These are phyloP conservation scores for Aspergillus sp. DNA, from an alignment of 2,329 filamentous ascomycete species.

Conservation along the genomic window DNA sequence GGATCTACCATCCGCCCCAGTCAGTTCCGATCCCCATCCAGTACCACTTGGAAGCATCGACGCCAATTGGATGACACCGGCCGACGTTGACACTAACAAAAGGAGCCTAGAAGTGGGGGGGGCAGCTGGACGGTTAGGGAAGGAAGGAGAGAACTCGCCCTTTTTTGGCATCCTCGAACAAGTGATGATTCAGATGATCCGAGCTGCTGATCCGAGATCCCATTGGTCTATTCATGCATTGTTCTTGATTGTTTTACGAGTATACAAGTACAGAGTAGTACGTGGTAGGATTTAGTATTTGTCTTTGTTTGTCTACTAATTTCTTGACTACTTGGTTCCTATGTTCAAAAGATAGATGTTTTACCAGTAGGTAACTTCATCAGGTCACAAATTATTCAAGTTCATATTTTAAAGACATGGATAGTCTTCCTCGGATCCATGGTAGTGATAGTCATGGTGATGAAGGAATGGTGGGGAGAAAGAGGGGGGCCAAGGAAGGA, in stretches of 20 bases:
- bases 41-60: not conserved
- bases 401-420: not conserved
- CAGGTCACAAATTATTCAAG: no score
- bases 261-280: not conserved
- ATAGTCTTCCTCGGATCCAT: slow-evolving; percentile 10
- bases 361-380: no score
- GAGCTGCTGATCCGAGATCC: slow-evolving; percentile 10
- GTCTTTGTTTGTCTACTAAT: no score
- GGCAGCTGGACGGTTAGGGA: slow-evolving; percentile 12
- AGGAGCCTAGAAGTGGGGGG: slow-evolving; percentile 21
- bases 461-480: slow-evolving; percentile 1
- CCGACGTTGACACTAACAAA: slow-evolving; percentile 39
- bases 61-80: slow-evolving; percentile 30
- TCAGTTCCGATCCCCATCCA: slow-evolving; percentile 31
- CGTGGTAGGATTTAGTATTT: not conserved
- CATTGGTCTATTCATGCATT: slow-evolving; percentile 1
- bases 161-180: no score
- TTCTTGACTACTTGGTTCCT: not conserved
- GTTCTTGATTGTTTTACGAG: slow-evolving; percentile 3
- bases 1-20: slow-evolving; percentile 36
- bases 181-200: slow-evolving; percentile 20
- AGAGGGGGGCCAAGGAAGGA: not conserved
- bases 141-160: slow-evolving; percentile 11
- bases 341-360: no score
- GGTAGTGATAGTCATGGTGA: slow-evolving; percentile 1